These are phyloP conservation scores for Vitellaria paradoxa DNA, from an alignment of 179 eudicot species.

Conservation along the genomic window DNA sequence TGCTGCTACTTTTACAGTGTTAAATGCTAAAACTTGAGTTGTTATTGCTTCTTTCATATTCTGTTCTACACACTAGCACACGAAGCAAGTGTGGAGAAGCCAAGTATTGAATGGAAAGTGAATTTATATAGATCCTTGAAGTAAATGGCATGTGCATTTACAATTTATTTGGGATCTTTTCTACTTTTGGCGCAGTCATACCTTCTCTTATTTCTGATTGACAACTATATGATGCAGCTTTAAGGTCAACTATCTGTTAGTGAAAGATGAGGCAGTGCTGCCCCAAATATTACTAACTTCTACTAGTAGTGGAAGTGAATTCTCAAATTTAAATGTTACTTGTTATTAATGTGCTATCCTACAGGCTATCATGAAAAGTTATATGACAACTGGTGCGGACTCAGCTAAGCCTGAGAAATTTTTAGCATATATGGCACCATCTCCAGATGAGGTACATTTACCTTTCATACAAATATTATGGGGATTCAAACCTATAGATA, in stretches of 20 bases:
- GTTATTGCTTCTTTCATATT: neutral
- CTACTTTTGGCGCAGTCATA: neutral
- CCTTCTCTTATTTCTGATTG: neutral
- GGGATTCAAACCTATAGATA: neutral
- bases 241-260: neutral
- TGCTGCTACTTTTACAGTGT: neutral
- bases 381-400: conserved; percentile 56
- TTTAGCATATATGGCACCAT: conserved; percentile 91
- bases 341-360: conserved; percentile 10
- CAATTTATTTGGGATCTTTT: neutral
- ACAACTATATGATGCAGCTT: neutral
- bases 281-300: neutral
- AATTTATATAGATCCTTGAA: neutral
- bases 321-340: neutral
- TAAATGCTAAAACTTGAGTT: neutral
- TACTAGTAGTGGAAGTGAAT: neutral
- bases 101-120: neutral
- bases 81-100: neutral
- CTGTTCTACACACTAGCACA: neutral
- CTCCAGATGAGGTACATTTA: conserved; percentile 64
- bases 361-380: conserved; percentile 96
- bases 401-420: conserved; percentile 67
- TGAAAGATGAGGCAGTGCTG: neutral
- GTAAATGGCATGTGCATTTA: neutral
- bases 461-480: neutral